phyloP scores from a whole-genome alignment of 345 rosid species.

The Mallotus nudiflorus region DNA sequence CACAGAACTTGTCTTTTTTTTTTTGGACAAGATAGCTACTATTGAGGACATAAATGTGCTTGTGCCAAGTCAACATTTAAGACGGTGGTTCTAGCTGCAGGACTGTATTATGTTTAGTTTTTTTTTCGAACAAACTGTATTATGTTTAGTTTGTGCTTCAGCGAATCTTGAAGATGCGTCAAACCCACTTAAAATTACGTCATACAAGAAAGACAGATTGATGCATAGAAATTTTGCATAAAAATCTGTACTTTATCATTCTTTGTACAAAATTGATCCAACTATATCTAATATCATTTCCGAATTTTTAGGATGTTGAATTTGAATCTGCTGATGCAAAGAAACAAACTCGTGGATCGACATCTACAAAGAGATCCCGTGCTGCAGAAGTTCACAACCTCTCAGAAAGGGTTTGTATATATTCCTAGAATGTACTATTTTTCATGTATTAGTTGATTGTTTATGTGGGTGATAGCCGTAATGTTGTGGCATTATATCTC shows the following conservation, averaged over 20 bases:
- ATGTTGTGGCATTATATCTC: neutral
- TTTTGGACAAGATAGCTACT: no score
- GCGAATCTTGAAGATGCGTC: no score
- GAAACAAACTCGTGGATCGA: constrained; percentile 55
- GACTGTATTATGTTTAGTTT: no score
- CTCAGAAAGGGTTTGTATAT: constrained; percentile 85
- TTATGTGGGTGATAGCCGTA: neutral
- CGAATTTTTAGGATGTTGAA: constrained; percentile 50
- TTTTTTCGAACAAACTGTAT: no score
- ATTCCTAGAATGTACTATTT: neutral
- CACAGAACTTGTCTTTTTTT: no score
- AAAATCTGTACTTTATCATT: neutral
- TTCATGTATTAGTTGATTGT: constrained; percentile 4
- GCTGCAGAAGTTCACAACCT: constrained; percentile 97
- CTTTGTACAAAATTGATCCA: neutral
- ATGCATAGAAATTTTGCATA: neutral
- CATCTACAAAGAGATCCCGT: constrained; percentile 69
- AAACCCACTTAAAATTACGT: no score
- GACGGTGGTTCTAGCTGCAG: no score
- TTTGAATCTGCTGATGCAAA: constrained; percentile 53
- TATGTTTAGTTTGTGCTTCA: no score
- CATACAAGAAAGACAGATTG: no score
- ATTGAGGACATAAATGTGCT: no score
- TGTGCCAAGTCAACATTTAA: no score
- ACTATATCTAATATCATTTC: no score